Evolutionary conservation across 2,329 filamentous ascomycete genomes (phyloP).

Genomic region (Aotearoamyces nothofagi): DNA sequence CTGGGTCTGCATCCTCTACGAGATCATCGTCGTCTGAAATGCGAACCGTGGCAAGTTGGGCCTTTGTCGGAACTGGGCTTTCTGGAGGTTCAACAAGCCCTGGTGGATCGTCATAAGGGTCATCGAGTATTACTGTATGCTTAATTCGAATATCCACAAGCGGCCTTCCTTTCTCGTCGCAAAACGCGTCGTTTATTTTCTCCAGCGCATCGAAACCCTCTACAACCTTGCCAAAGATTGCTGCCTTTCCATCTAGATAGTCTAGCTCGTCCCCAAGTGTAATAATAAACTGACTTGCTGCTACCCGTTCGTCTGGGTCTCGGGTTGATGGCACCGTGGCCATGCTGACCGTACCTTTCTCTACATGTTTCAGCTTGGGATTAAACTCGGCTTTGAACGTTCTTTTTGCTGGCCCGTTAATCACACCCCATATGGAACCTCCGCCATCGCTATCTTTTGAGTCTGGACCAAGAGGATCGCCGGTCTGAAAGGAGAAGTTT

Average conservation of each 20-base stretch:
- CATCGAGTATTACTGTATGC: constrained; percentile 83
- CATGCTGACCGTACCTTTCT: constrained; percentile 92
- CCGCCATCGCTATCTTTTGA: constrained; percentile 81
- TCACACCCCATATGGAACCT: constrained; percentile 77
- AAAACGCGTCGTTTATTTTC: constrained; percentile 81
- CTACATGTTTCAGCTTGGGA: constrained; percentile 73
- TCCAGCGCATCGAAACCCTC: constrained; percentile 91
- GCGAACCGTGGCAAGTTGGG: constrained; percentile 78
- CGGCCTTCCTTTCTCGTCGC: constrained; percentile 73
- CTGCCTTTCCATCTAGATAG: constrained; percentile 83
- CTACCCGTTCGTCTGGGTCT: constrained; percentile 69
- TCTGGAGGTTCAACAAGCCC: constrained; percentile 62
- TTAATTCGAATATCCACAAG: constrained; percentile 90
- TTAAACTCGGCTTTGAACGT: constrained; percentile 76
- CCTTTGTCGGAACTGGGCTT: constrained; percentile 68
- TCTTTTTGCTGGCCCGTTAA: constrained; percentile 55
- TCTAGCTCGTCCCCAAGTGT: constrained; percentile 83
- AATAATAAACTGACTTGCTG: constrained; percentile 86
- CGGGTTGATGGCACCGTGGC: constrained; percentile 67
- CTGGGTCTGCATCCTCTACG: constrained; percentile 61
- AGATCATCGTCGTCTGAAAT: constrained; percentile 82
- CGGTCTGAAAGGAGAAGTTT: constrained; percentile 91
- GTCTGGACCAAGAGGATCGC: constrained; percentile 80
- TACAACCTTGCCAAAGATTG: constrained; percentile 87
- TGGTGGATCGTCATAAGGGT: constrained; percentile 73